A percentile compares a stretch with the other conserved stretches of the same genome.
Evolutionary conservation across 2,329 filamentous ascomycete species (phyloP).

Genomic region (Diaporthe aspalathi): DNA sequence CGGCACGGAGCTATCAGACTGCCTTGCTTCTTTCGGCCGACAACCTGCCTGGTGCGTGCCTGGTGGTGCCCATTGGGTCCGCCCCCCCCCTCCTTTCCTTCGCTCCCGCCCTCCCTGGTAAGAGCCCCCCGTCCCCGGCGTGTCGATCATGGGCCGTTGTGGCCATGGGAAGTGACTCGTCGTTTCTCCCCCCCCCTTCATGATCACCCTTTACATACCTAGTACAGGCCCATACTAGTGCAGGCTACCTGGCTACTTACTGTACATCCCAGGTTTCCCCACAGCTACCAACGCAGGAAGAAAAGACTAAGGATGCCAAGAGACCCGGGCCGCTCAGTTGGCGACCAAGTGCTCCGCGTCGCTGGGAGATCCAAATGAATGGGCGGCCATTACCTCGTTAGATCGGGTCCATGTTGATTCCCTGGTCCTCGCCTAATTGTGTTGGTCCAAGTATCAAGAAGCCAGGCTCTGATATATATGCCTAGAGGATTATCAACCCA

Average conservation of each 20-base stretch:
- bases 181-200: background rate
- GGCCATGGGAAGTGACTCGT: conserved; percentile 7
- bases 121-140: background rate
- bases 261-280: conserved; percentile 6
- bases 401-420: background rate
- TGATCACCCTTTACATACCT: background rate
- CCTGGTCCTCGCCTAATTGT: background rate
- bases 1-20: conserved; percentile 12
- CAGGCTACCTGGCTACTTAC: no score
- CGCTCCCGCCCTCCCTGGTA: conserved; percentile 2
- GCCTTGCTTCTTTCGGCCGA: conserved; percentile 13
- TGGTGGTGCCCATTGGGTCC: background rate
- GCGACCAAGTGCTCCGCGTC: conserved; percentile 22
- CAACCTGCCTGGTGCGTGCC: no score
- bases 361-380: background rate
- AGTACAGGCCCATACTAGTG: no score
- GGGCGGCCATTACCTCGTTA: background rate
- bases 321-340: background rate
- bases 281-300: background rate
- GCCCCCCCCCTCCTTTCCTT: background rate
- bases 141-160: conserved; percentile 12
- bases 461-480: background rate
- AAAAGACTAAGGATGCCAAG: background rate
- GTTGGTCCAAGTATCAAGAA: background rate
- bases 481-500: background rate